phyloP scores from a whole-genome alignment of 2,329 filamentous ascomycete species.

The Penicillium occitanis region DNA sequence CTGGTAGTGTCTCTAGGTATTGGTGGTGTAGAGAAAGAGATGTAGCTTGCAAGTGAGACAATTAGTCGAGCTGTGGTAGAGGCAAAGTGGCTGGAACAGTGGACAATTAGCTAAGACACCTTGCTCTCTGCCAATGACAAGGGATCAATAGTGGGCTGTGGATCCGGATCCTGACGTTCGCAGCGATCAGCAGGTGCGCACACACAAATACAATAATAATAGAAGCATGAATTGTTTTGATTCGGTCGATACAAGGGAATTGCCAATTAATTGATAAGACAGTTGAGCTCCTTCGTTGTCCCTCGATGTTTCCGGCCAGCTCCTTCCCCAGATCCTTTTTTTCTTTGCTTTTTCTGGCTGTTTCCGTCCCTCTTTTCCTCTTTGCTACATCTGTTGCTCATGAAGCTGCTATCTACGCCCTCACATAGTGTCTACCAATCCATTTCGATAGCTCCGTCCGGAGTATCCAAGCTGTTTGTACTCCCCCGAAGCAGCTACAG shows the following conservation, averaged over 20 bases:
- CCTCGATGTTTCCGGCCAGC: neutral
- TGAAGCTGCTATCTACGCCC: neutral
- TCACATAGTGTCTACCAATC: neutral
- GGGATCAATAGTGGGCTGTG: conserved; percentile 15
- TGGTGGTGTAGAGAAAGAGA: neutral
- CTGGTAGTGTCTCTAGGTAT: neutral
- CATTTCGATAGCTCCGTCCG: neutral
- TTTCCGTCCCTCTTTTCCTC: neutral
- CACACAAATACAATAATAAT: neutral
- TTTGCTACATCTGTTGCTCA: neutral
- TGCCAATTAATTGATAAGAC: neutral
- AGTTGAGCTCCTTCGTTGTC: neutral
- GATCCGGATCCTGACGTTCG: conserved; percentile 9
- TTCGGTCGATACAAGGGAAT: neutral
- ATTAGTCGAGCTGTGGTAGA: neutral
- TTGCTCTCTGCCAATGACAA: conserved; percentile 21
- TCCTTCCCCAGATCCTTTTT: neutral
- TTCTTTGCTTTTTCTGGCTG: neutral
- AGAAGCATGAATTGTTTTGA: neutral
- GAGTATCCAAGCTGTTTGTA: neutral
- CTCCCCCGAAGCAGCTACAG: neutral
- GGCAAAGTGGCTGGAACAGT: conserved; percentile 15
- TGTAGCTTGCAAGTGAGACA: neutral
- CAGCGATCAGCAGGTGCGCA: neutral
- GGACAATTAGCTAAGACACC: conserved; percentile 20